A percentile compares a stretch with the other conserved stretches of the same genome.
These are phyloP conservation scores for Erodium trifolium DNA, from an alignment of 441 rosid species.

Conservation along the genomic window DNA sequence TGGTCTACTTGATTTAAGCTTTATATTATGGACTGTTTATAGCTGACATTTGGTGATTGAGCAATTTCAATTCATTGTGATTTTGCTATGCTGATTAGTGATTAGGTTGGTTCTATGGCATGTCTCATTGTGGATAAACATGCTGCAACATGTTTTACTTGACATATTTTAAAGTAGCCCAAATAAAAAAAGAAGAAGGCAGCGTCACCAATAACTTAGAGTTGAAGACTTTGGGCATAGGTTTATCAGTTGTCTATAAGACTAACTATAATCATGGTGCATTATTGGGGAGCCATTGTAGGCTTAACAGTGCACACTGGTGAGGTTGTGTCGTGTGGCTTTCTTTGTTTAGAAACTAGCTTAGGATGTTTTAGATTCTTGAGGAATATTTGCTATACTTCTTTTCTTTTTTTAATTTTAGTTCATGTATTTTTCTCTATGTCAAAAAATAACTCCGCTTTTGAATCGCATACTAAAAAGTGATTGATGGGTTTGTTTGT, in stretches of 20 bases:
- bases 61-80: not conserved
- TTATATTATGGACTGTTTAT: not conserved
- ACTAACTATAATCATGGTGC: not conserved
- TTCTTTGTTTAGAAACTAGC: not conserved
- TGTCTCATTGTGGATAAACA: not conserved
- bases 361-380: not conserved
- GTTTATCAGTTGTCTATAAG: not conserved
- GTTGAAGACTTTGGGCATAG: not conserved
- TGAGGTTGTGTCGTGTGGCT: conserved; percentile 2
- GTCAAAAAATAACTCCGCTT: not conserved
- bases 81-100: not conserved
- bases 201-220: not conserved
- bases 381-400: not conserved
- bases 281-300: not conserved
- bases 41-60: not conserved
- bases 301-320: too few relatives aligned
- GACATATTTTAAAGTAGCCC: not conserved
- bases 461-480: not conserved
- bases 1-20: not conserved
- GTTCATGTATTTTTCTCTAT: not conserved
- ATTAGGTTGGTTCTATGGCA: not conserved
- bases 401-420: not conserved
- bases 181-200: not conserved
- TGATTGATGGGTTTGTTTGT: not conserved
- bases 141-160: not conserved